Percentiles rank a stretch among this genome's conserved stretches.
phyloP scores from a whole-genome alignment of 371 early-diverging fungal genomes.

The Capniomyces stellatus region DNA sequence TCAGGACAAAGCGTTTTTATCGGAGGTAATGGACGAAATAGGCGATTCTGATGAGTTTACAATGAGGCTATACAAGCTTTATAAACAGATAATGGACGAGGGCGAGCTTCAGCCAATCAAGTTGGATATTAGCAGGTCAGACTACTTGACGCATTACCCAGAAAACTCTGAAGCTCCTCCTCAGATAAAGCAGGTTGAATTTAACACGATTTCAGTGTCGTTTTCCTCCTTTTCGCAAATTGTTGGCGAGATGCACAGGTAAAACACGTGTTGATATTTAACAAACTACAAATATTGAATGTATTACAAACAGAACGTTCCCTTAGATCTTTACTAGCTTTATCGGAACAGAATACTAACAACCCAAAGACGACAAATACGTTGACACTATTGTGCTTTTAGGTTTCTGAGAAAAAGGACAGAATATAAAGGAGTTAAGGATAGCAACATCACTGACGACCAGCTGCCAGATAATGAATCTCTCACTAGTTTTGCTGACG shows the following conservation, averaged over 20 bases:
- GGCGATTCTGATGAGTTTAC: conserved; percentile 63
- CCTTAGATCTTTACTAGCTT: not conserved
- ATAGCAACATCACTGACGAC: conserved; percentile 24
- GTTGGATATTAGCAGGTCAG: conserved; percentile 79
- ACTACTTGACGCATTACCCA: conserved; percentile 72
- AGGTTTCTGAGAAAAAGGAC: conserved; percentile 39
- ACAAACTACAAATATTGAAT: too few species aligned
- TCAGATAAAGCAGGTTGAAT: conserved; percentile 80
- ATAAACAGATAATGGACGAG: conserved; percentile 30
- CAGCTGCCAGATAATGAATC: conserved; percentile 58
- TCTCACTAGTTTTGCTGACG: conserved; percentile 48
- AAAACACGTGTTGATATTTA: too few species aligned
- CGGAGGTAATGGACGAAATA: conserved; percentile 35
- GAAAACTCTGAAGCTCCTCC: conserved; percentile 16
- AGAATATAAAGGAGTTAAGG: conserved; percentile 25
- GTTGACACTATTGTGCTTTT: conserved; percentile 3
- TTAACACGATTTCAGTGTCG: conserved; percentile 88
- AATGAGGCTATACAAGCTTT: conserved; percentile 54
- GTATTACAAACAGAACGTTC: too few species aligned
- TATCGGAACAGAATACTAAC: not conserved
- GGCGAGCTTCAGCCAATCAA: conserved; percentile 25
- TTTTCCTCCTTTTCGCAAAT: conserved; percentile 69
- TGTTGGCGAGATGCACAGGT: conserved; percentile 66
- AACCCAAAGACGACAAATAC: too few species aligned
- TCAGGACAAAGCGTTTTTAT: conserved; percentile 53